These are phyloP conservation scores for Ophiocordyceps polyrhachis-furcata DNA, from an alignment of 2,329 filamentous ascomycete genomes.

Conservation along the genomic window DNA sequence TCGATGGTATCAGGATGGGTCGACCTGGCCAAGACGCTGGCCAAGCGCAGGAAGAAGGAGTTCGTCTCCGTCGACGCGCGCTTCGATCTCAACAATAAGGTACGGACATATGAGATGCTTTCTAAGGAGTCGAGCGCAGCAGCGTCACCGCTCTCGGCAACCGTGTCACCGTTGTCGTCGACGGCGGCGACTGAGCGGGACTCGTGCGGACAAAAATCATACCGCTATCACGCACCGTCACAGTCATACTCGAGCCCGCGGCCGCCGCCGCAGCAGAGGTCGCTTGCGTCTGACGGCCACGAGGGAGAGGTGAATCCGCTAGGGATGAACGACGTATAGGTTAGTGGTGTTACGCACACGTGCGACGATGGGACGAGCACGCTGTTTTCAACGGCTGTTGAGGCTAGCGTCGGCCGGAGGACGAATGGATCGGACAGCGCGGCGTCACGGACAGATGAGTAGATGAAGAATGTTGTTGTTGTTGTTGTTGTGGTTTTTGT, in stretches of 20 bases:
- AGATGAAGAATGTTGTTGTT: background rate
- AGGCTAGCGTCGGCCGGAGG: background rate
- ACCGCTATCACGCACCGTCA: conserved; percentile 31
- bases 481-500: too few relatives aligned
- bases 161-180: conserved; percentile 15
- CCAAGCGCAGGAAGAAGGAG: conserved; percentile 44
- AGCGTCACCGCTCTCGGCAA: conserved; percentile 31
- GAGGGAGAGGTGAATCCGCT: conserved; percentile 30
- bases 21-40: conserved; percentile 36
- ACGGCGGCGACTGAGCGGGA: conserved; percentile 14
- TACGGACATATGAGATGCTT: conserved; percentile 68
- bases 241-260: conserved; percentile 38
- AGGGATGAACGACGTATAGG: conserved; percentile 35
- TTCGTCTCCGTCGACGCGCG: conserved; percentile 79
- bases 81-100: conserved; percentile 38
- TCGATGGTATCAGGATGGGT: conserved; percentile 78
- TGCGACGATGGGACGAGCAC: background rate
- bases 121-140: conserved; percentile 34
- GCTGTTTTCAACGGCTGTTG: background rate
- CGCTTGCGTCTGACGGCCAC: conserved; percentile 13
- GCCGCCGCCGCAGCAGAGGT: conserved; percentile 20
- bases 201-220: conserved; percentile 33
- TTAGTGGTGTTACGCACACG: background rate
- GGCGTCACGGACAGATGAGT: conserved; percentile 4
- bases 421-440: conserved; percentile 3